Conservation (phyloP, 495 filamentous ascomycete genomes). For the Talaromyces trachyspermus region DNA sequence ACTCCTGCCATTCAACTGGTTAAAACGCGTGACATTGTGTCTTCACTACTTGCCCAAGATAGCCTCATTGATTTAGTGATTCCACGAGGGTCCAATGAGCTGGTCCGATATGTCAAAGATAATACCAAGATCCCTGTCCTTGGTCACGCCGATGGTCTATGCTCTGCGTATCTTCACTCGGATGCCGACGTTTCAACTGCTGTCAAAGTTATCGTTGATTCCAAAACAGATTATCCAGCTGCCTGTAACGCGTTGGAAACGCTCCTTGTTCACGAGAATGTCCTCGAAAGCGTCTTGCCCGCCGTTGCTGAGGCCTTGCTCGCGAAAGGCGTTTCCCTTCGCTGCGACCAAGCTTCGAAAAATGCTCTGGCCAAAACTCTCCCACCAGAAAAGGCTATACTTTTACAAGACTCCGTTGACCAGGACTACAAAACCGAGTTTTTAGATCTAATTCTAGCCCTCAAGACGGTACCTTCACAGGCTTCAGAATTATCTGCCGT, state of each 20-base stretch:
- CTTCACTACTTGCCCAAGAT: constrained; percentile 74
- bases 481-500: constrained; percentile 30
- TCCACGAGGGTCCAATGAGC: constrained; percentile 85
- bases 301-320: constrained; percentile 63
- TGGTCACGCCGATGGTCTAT: constrained; percentile 93
- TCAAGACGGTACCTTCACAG: constrained; percentile 61
- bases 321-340: constrained; percentile 69
- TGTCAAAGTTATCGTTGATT: constrained; percentile 75
- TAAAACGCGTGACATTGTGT: constrained; percentile 80
- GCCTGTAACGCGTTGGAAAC: constrained; percentile 93
- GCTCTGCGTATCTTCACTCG: constrained; percentile 77
- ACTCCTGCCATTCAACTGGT: constrained; percentile 86
- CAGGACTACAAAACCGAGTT: constrained; percentile 86
- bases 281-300: constrained; percentile 63
- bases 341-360: constrained; percentile 68
- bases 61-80: constrained; percentile 90
- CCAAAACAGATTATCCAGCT: constrained; percentile 91
- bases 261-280: constrained; percentile 70
- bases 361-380: constrained; percentile 43
- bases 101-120: constrained; percentile 83
- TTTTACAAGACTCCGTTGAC: constrained; percentile 57
- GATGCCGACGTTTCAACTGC: constrained; percentile 69
- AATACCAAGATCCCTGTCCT: constrained; percentile 92
- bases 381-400: constrained; percentile 21
- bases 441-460: constrained; percentile 72